phyloP scores from a whole-genome alignment of 2,329 filamentous ascomycete genomes.

The Lachnellula subtilissima region DNA sequence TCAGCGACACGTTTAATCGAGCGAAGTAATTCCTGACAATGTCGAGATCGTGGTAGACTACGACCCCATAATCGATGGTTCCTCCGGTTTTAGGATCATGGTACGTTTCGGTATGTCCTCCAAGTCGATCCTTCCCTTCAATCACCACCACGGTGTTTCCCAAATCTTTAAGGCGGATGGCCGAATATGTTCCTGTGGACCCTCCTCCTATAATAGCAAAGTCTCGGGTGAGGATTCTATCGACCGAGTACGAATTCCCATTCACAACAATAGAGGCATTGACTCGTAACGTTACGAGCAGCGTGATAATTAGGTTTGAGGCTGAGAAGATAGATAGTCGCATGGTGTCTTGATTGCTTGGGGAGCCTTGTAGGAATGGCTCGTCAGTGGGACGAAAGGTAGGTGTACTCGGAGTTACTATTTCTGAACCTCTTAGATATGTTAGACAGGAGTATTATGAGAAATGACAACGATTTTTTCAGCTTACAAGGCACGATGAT shows the following conservation, averaged over 20 bases:
- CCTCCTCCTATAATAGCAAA: conserved; percentile 39
- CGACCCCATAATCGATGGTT: not conserved
- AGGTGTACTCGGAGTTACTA: not conserved
- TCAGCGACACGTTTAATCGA: not conserved
- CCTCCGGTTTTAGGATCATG: not conserved
- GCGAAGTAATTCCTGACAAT: not conserved
- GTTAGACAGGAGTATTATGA: not conserved
- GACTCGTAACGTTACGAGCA: not conserved
- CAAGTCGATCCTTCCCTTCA: conserved; percentile 36
- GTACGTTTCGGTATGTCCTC: conserved; percentile 44
- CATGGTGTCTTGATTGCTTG: not conserved
- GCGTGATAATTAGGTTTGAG: not conserved
- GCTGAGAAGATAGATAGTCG: not conserved
- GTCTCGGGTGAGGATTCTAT: conserved; percentile 8
- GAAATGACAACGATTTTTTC: not conserved
- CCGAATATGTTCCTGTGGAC: conserved; percentile 36
- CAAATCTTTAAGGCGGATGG: conserved; percentile 35
- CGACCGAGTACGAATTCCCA: conserved; percentile 2
- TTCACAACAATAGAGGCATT: not conserved
- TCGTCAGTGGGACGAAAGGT: not conserved
- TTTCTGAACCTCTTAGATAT: not conserved
- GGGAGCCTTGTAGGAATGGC: not conserved
- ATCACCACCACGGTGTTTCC: conserved; percentile 36
- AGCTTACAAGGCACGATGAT: not conserved
- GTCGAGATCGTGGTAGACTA: not conserved